Evolutionary conservation across 106 monocot species (phyloP), one percentile per base, ranked within the genome.

Genomic region (Agapanthus africanus): DNA sequence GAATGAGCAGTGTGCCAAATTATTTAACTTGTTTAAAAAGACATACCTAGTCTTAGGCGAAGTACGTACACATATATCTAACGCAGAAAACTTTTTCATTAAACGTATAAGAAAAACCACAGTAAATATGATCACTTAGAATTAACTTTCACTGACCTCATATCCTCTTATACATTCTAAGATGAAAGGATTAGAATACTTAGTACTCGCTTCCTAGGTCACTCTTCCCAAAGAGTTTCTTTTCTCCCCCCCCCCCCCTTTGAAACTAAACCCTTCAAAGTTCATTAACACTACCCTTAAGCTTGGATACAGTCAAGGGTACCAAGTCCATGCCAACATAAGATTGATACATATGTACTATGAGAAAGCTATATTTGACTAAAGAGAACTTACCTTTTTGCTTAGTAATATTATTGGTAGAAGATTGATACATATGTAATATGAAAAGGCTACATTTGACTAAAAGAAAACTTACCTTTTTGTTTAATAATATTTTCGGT

Each of bases 401-500:
- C n/a, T n/a, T n/a, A n/a, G n/a, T n/a, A n/a, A n/a, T n/a, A n/a
- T n/a, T n/a, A n/a, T n/a, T n/a, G n/a, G n/a, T n/a, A n/a, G n/a
- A n/a, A n/a, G n/a, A n/a, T n/a, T n/a, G n/a, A n/a, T n/a, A n/a
- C n/a, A n/a, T n/a, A n/a, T n/a, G n/a, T n/a, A n/a, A n/a, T n/a
- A n/a, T n/a, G n/a, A n/a, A n/a, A n/a, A n/a, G n/a, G n/a, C n/a
- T n/a, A n/a, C n/a, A n/a, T n/a, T n/a, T n/a, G n/a, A n/a, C 46
- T 47, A 47, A 13, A 47, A 4, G 46, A 54, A 65, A 37, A 36
- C 18, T 21, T 72, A 99, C 99, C 93, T 85, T 81, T 99, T 70
- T 67, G 75, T 44, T 74, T 78, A 27, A 87, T 78, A 37, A 77
- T 61, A 60, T 71, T 73, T 40, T 81, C 70, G 69, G 70, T 73